A percentile compares a stretch with the other conserved stretches of the same genome.
phyloP scores from a whole-genome alignment of 257 asterid species.

The Prunella vulgaris region DNA sequence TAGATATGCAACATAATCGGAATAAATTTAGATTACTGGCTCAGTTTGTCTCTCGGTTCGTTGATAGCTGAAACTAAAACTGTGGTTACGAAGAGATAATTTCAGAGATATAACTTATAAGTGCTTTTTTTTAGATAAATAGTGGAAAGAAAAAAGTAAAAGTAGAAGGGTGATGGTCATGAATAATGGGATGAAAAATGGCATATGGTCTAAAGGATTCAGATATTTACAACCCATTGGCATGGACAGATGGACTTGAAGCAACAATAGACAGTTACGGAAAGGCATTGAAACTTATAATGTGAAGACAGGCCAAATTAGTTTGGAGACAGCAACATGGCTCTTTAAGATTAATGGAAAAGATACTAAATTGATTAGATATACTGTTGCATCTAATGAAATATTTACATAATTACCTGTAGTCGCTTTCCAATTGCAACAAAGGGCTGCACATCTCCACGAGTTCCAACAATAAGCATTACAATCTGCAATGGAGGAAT shows the following conservation, averaged over 20 bases:
- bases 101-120: background rate
- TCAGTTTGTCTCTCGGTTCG: background rate
- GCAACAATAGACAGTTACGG: background rate
- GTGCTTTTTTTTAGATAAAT: background rate
- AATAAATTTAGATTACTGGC: background rate
- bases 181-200: background rate
- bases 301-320: background rate
- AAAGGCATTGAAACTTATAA: background rate
- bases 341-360: background rate
- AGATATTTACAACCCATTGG: constrained; percentile 2
- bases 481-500: constrained; percentile 85
- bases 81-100: background rate
- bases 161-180: background rate
- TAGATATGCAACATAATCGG: background rate
- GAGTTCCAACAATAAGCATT: constrained; percentile 94
- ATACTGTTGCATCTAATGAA: constrained; percentile 12
- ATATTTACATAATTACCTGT: constrained; percentile 46
- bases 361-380: constrained; percentile 2
- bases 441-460: constrained; percentile 98
- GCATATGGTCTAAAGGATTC: background rate
- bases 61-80: background rate
- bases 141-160: constrained; percentile 2
- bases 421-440: constrained; percentile 83
- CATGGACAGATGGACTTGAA: background rate
- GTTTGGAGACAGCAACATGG: background rate